A percentile compares a stretch with the other conserved stretches of the same genome.
Evolutionary conservation across 768 basidiomycete genomes (phyloP).

Genomic region (Lactarius hatsudake): DNA sequence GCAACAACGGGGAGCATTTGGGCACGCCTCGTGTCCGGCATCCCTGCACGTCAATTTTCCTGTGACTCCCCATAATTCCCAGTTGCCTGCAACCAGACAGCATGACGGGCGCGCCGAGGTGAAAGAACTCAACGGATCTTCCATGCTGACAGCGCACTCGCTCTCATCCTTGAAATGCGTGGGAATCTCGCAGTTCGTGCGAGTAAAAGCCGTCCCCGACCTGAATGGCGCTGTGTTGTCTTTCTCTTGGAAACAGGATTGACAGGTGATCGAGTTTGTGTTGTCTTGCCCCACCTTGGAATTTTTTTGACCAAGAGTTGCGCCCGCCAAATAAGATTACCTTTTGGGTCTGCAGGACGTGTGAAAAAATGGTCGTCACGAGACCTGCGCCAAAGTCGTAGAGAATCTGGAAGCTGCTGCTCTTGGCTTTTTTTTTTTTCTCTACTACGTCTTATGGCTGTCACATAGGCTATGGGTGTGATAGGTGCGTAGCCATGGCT

Average conservation of each 20-base stretch:
- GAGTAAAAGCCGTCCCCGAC: neutral
- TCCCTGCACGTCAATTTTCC: slow-evolving; percentile 1
- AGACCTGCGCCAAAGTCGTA: neutral
- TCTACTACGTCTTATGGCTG: neutral
- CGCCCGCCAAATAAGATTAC: slow-evolving; percentile 6
- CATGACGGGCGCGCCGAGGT: neutral
- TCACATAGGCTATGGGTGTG: slow-evolving; percentile 14
- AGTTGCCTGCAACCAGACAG: neutral
- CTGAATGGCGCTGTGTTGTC: neutral
- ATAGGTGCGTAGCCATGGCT: slow-evolving; percentile 14
- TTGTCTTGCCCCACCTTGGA: neutral
- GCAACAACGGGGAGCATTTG: neutral
- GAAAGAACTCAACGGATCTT: neutral
- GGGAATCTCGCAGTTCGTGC: slow-evolving; percentile 7
- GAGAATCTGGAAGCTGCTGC: slow-evolving; percentile 4
- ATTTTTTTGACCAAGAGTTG: slow-evolving; percentile 9
- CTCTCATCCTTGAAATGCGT: slow-evolving; percentile 4
- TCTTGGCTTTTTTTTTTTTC: neutral
- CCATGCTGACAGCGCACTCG: no score
- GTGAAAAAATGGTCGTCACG: slow-evolving; percentile 12
- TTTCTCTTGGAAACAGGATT: slow-evolving; percentile 21
- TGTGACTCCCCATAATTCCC: neutral
- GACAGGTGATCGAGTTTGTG: slow-evolving; percentile 19
- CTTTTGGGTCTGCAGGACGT: slow-evolving; percentile 9
- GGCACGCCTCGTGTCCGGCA: neutral